phyloP scores from a whole-genome alignment of 192 early-diverging fungal genomes.

The Umbelopsis ramanniana region DNA sequence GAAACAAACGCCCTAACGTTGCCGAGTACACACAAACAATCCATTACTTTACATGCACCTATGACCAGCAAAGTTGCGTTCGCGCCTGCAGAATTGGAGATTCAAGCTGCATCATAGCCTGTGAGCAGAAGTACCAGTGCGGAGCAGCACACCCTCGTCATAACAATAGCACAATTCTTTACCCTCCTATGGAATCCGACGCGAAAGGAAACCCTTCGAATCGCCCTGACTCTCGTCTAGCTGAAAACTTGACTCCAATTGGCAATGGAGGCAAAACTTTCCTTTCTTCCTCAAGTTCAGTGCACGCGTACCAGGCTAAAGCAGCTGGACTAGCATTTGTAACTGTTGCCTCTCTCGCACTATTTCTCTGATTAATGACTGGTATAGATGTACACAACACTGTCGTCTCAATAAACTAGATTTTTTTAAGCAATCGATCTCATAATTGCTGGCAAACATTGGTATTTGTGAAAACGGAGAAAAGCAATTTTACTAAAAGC shows the following conservation, averaged over 20 bases:
- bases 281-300: background rate
- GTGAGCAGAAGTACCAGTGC: conserved; percentile 2
- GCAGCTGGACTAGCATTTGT: background rate
- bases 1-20: conserved; percentile 14
- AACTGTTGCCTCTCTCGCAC: background rate
- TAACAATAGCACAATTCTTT: background rate
- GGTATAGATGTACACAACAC: no score
- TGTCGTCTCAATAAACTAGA: no score
- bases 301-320: background rate
- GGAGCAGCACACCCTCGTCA: conserved; percentile 22
- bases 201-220: background rate
- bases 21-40: conserved; percentile 37
- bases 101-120: background rate
- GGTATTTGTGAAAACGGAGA: no score
- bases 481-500: no score
- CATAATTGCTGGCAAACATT: no score
- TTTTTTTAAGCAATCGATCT: no score
- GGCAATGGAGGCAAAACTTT: background rate
- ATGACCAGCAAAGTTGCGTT: conserved; percentile 26
- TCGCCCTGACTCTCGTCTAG: background rate
- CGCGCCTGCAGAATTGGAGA: background rate
- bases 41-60: conserved; percentile 27
- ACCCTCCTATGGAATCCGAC: background rate
- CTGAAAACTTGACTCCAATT: background rate
- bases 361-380: background rate